Percentiles rank a stretch among this genome's conserved stretches.
These are phyloP conservation scores for Erysimum cheiranthoides DNA, from an alignment of 345 rosid genomes.

Conservation along the genomic window DNA sequence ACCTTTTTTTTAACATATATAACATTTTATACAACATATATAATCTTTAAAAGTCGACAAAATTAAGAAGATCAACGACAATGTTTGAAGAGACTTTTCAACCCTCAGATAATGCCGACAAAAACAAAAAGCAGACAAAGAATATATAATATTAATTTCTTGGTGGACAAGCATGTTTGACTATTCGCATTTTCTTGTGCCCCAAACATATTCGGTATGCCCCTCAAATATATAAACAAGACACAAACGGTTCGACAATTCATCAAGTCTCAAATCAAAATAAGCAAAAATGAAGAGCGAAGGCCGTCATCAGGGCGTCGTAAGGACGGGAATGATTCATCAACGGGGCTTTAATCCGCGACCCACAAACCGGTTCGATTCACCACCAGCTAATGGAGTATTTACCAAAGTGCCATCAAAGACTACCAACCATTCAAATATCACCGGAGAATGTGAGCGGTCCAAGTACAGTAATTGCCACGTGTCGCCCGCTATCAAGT, in stretches of 20 bases:
- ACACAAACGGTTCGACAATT: background rate
- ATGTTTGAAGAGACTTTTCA: background rate
- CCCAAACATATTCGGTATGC: slow-evolving; percentile 17
- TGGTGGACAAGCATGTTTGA: slow-evolving; percentile 33
- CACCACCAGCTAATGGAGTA: slow-evolving; percentile 23
- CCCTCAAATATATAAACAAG: slow-evolving; percentile 11
- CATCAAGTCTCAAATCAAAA: slow-evolving; percentile 13
- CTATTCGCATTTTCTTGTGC: slow-evolving; percentile 25
- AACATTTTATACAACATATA: no score
- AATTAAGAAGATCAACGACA: background rate
- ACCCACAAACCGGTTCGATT: background rate
- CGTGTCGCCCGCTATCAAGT: slow-evolving; percentile 24
- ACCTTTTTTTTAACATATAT: no score
- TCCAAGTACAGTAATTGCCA: slow-evolving; percentile 35
- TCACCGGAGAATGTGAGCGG: background rate
- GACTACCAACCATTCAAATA: slow-evolving; percentile 36
- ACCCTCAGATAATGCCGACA: background rate
- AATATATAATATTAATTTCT: slow-evolving; percentile 3
- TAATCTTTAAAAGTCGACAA: no score
- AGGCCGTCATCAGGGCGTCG: slow-evolving; percentile 36
- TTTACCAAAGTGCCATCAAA: slow-evolving; percentile 34
- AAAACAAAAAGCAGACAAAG: background rate
- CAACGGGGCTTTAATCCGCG: background rate
- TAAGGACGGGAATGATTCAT: slow-evolving; percentile 31
- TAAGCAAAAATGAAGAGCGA: slow-evolving; percentile 35